Conservation (phyloP, 495 filamentous ascomycete species). For the Aspergillus affinis region DNA sequence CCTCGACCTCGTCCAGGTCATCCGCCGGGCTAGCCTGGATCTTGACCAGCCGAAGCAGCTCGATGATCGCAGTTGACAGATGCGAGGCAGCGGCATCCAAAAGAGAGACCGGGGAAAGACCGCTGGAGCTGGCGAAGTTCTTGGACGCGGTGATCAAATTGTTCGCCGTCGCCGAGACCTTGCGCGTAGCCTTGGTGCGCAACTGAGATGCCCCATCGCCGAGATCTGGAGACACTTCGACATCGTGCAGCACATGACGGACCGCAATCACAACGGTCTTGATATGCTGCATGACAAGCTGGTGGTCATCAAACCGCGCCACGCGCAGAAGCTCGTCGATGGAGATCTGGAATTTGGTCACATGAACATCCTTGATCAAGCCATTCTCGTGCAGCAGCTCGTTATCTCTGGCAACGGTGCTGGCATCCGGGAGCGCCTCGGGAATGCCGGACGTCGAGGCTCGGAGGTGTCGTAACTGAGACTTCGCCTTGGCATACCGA, state of each 20-base stretch:
- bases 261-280: constrained; percentile 78
- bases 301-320: constrained; percentile 70
- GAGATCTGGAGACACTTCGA: constrained; percentile 55
- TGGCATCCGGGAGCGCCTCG: constrained; percentile 61
- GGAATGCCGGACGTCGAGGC: constrained; percentile 74
- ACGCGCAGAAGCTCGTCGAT: constrained; percentile 87
- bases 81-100: constrained; percentile 96
- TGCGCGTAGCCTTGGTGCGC: constrained; percentile 66
- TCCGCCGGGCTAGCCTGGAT: constrained; percentile 71
- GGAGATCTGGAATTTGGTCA: constrained; percentile 92
- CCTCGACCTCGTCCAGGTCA: constrained; percentile 75
- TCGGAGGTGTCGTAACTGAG: constrained; percentile 78
- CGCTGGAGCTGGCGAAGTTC: constrained; percentile 77
- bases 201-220: constrained; percentile 41
- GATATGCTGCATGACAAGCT: constrained; percentile 72
- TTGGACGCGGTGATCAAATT: constrained; percentile 92
- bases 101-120: constrained; percentile 90
- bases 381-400: constrained; percentile 72
- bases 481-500: constrained; percentile 82
- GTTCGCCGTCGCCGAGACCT: constrained; percentile 88
- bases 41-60: constrained; percentile 79
- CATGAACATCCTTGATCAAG: constrained; percentile 82
- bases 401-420: constrained; percentile 62
- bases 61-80: constrained; percentile 79
- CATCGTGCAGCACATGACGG: constrained; percentile 75